Base-by-base conservation (phyloP, 2,329 filamentous ascomycete species). In the Lasiodiplodia sp. region DNA sequence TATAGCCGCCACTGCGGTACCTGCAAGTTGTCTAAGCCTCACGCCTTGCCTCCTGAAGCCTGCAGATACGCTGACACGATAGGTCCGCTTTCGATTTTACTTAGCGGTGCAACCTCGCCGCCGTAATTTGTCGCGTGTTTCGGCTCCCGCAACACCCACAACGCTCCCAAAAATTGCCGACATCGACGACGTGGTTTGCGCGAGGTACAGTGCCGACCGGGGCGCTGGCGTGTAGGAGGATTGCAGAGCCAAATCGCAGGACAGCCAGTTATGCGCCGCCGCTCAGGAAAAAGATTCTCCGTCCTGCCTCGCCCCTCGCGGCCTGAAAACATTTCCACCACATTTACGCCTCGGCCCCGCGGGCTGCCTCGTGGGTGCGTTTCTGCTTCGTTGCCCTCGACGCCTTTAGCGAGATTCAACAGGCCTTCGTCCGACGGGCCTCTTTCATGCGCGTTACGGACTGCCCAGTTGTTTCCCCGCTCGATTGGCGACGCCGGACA, bases 321-420 rank as follows among this genome's bases (percentile, higher is more conserved):
- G 60, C 60, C 60, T 64, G 44, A 21, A 64, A 64, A 64, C 28
- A 52, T 25, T 25, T 37, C 25, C 12, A 28, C 18, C 18, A 12
- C 40, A 4, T 21, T 23, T 5, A 38, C 44, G 28, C 60, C 47
- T 52, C 47, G 18, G 40, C n/a, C 60, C 18, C 47, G 60, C 60
- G 28, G 60, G 28, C 11, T 52, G 60, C 60, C 60, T 64, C 52
- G 60, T 51, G 60, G 44, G 31, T 38, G 60, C 31, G 60, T 64
- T 64, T 52, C 44, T 52, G 18, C 40, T 31, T 52, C 44, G 47
- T 18, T 52, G 60, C 60, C 58, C 60, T 44, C 47, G 60, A 64
- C 3, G 60, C 60, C n/a, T 52, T 34, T 64, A 64, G 60, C 60
- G 60, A 64, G 47, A 64, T 64, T 64, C 60, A 52, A 38, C 60